phyloP scores from a whole-genome alignment of 1,139 yeast species.

The Debaryomyces coudertii region DNA sequence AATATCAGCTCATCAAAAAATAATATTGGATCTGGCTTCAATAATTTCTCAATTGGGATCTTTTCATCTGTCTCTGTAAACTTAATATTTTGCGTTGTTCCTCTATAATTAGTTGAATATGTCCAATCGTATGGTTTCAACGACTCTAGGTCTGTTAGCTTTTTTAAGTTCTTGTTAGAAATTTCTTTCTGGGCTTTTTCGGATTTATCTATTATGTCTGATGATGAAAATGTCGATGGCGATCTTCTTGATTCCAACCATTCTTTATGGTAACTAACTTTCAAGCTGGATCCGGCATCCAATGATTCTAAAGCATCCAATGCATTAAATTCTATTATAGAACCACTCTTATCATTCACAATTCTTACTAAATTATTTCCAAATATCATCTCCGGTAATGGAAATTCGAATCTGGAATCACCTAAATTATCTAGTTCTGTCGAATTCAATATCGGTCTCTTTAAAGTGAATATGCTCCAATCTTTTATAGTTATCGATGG shows the following conservation, averaged over 20 bases:
- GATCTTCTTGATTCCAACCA: slow-evolving; percentile 74
- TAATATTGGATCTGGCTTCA: slow-evolving; percentile 80
- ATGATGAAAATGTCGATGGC: slow-evolving; percentile 21
- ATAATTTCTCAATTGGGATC: slow-evolving; percentile 72
- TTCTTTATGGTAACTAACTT: slow-evolving; percentile 84
- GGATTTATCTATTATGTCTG: slow-evolving; percentile 25
- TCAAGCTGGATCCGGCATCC: slow-evolving; percentile 41
- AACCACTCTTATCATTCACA: slow-evolving; percentile 41
- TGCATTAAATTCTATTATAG: slow-evolving; percentile 68
- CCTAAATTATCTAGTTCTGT: slow-evolving; percentile 73
- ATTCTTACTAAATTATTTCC: slow-evolving; percentile 79
- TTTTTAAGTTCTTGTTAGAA: slow-evolving; percentile 33
- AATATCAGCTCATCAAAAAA: slow-evolving; percentile 87
- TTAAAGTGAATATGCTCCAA: slow-evolving; percentile 77
- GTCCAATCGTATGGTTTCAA: slow-evolving; percentile 95
- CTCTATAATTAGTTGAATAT: slow-evolving; percentile 78
- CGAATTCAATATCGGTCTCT: slow-evolving; percentile 77
- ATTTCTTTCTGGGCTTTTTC: slow-evolving; percentile 34
- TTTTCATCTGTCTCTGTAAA: slow-evolving; percentile 28
- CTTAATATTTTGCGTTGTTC: slow-evolving; percentile 42
- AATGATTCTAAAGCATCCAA: slow-evolving; percentile 78
- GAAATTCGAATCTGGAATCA: slow-evolving; percentile 64
- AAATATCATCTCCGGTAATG: slow-evolving; percentile 97
- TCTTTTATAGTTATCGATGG: slow-evolving; percentile 69
- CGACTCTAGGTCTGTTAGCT: slow-evolving; percentile 45